Percentiles rank a stretch among this genome's conserved stretches.
phyloP scores from a whole-genome alignment of 2,329 filamentous ascomycete genomes.

The Exophiala phaeomuriformis region DNA sequence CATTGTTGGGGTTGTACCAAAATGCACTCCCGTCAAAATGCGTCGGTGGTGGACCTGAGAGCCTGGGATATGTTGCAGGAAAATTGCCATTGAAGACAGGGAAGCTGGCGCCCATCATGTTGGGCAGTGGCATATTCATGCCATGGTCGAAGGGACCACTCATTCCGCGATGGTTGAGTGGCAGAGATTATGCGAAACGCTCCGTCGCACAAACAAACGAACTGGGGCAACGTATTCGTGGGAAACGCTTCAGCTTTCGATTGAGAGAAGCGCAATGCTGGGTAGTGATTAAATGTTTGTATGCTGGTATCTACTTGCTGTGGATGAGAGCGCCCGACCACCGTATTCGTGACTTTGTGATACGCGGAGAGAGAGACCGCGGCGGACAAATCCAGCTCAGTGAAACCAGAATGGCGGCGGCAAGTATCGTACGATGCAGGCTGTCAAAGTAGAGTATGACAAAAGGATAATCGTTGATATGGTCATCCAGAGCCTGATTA shows the following conservation, averaged over 20 bases:
- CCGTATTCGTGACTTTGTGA: not conserved
- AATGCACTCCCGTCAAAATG: constrained; percentile 40
- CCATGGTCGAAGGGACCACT: constrained; percentile 24
- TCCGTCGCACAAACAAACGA: constrained; percentile 6
- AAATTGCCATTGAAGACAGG: constrained; percentile 26
- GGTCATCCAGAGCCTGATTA: not conserved
- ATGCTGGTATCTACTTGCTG: not conserved
- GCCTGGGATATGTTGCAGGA: constrained; percentile 23
- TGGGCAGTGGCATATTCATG: constrained; percentile 22
- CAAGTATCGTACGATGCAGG: not conserved
- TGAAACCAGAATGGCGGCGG: not conserved
- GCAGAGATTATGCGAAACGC: constrained; percentile 6
- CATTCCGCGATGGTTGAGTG: constrained; percentile 17
- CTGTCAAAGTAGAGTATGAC: not conserved
- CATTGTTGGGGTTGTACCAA: constrained; percentile 36
- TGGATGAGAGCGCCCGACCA: not conserved
- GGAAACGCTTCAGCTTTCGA: not conserved
- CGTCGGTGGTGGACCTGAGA: constrained; percentile 21
- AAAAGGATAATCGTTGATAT: not conserved
- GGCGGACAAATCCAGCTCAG: not conserved
- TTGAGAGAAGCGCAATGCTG: not conserved
- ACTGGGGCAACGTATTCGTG: not conserved
- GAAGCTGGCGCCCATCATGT: constrained; percentile 21
- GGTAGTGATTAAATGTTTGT: not conserved
- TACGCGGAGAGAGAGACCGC: not conserved